phyloP scores from a whole-genome alignment of 2,329 filamentous ascomycete species.

The Colletotrichum camelliae region DNA sequence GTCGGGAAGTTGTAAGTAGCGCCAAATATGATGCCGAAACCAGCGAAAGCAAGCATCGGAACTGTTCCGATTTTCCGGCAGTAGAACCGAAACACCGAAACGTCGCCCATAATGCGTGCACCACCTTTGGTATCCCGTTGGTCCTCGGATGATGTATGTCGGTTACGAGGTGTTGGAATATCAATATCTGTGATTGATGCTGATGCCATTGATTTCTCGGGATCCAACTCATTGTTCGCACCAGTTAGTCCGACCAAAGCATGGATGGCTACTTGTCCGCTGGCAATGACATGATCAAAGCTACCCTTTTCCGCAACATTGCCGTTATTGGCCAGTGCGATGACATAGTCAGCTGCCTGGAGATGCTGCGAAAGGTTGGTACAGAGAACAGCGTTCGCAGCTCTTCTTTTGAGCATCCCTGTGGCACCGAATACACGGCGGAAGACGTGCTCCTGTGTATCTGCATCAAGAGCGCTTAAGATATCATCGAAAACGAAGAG shows the following conservation, averaged over 20 bases:
- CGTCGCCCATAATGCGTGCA: not conserved
- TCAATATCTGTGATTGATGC: not conserved
- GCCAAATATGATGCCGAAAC: constrained; percentile 16
- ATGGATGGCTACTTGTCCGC: constrained; percentile 38
- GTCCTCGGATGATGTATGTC: not conserved
- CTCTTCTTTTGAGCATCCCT: constrained; percentile 12
- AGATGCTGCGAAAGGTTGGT: not conserved
- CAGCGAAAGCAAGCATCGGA: not conserved
- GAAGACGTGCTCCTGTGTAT: constrained; percentile 36
- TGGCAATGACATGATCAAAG: constrained; percentile 39
- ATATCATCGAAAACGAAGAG: constrained; percentile 39
- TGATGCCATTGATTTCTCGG: not conserved
- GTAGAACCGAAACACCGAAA: not conserved
- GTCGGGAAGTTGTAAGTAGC: constrained; percentile 33
- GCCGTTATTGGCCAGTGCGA: constrained; percentile 44
- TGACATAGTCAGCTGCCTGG: constrained; percentile 32
- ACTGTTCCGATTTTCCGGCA: not conserved
- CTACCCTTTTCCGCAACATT: constrained; percentile 44
- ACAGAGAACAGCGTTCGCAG: not conserved
- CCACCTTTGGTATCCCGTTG: not conserved
- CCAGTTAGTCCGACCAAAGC: constrained; percentile 27
- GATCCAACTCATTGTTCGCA: not conserved
- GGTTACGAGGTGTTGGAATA: not conserved
- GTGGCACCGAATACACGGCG: constrained; percentile 29
- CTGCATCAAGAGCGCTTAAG: constrained; percentile 37